These are phyloP conservation scores for Aethionema arabicum DNA, from an alignment of 345 rosid genomes.

Conservation along the genomic window DNA sequence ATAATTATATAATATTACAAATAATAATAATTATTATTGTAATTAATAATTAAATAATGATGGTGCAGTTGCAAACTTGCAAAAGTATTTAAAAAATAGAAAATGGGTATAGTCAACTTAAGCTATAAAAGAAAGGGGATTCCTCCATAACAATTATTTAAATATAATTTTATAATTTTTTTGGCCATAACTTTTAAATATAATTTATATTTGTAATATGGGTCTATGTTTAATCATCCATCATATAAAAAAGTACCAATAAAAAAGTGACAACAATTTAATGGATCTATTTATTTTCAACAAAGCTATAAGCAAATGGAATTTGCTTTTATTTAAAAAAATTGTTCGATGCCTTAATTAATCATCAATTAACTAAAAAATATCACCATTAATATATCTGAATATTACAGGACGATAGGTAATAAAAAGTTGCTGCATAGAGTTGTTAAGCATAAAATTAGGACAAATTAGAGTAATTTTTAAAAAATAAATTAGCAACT, in stretches of 20 bases:
- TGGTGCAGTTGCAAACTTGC: conserved; percentile 23
- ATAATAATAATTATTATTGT: not conserved
- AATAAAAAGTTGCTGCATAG: not conserved
- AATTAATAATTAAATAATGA: not conserved
- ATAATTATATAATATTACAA: conserved; percentile 5
- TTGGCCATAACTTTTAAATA: conserved; percentile 16
- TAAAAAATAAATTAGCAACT: no score
- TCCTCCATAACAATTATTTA: conserved; percentile 19
- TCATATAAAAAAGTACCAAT: conserved; percentile 24
- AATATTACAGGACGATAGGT: conserved; percentile 28
- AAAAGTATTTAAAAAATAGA: conserved; percentile 7
- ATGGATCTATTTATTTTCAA: conserved; percentile 48
- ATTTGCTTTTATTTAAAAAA: conserved; percentile 38
- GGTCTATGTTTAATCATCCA: conserved; percentile 33
- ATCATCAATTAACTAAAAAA: not conserved
- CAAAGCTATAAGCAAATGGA: conserved; percentile 51
- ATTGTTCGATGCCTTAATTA: conserved; percentile 31
- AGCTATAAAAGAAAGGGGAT: conserved; percentile 31
- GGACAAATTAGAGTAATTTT: no score
- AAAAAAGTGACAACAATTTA: conserved; percentile 41
- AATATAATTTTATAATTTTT: not conserved
- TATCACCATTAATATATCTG: conserved; percentile 18
- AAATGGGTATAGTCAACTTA: conserved; percentile 27
- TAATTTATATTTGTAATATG: conserved; percentile 16
- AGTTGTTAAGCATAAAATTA: no score